These are phyloP conservation scores for Arthrobotrys sphaeroides DNA, from an alignment of 2,329 filamentous ascomycete species.

Conservation along the genomic window DNA sequence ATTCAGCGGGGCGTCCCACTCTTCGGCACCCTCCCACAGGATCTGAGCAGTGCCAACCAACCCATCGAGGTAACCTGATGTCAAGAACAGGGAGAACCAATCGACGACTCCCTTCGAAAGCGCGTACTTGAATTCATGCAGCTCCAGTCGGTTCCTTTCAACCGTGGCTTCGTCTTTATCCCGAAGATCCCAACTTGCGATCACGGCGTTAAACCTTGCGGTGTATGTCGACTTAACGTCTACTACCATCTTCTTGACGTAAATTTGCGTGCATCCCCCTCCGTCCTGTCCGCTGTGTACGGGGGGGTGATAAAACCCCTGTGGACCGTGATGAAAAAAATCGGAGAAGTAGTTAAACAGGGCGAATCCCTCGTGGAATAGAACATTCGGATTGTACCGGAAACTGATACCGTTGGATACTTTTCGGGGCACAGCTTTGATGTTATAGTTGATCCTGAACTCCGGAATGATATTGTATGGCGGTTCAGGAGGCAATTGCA, in stretches of 20 bases:
- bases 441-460: slow-evolving; percentile 16
- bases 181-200: neutral
- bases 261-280: neutral
- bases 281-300: neutral
- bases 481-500: slow-evolving; percentile 10
- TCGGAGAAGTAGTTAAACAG: slow-evolving; percentile 6
- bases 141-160: too few species aligned
- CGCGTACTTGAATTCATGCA: neutral
- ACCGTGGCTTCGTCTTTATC: too few species aligned
- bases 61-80: neutral
- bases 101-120: neutral
- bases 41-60: neutral
- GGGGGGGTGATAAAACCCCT: neutral
- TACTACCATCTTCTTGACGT: slow-evolving; percentile 8
- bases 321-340: slow-evolving; percentile 21
- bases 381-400: too few species aligned
- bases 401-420: too few species aligned
- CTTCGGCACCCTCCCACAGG: neutral
- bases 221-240: neutral
- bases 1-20: neutral
- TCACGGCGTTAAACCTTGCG: neutral
- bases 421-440: neutral
- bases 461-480: slow-evolving; percentile 22
- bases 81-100: neutral
- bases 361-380: neutral